Conservation (phyloP, 2,329 filamentous ascomycete species). For the Metarhizium brunneum region DNA sequence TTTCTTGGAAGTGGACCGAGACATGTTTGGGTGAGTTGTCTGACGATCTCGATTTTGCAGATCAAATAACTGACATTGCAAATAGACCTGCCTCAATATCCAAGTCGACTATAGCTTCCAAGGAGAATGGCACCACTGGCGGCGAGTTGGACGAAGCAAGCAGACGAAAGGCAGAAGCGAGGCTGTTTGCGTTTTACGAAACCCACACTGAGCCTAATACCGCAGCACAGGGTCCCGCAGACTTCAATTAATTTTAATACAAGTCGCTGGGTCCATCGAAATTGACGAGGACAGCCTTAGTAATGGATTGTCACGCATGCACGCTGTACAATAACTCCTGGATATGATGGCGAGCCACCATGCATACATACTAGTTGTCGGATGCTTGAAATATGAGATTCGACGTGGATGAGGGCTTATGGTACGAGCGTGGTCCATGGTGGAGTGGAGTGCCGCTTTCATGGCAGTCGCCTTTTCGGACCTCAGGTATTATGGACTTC, state of each 20-base stretch:
- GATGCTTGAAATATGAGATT: not conserved
- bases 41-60: not conserved
- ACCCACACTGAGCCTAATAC: constrained; percentile 36
- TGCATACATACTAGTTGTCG: constrained; percentile 2
- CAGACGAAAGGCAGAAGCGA: constrained; percentile 39
- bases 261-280: not conserved
- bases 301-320: not conserved
- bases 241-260: constrained; percentile 34
- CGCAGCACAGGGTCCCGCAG: constrained; percentile 38
- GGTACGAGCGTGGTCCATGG: not conserved
- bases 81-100: constrained; percentile 14
- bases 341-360: constrained; percentile 5
- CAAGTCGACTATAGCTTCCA: constrained; percentile 16
- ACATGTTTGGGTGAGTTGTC: constrained; percentile 72
- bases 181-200: constrained; percentile 44
- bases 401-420: not conserved
- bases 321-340: constrained; percentile 8
- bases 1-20: constrained; percentile 72
- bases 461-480: not conserved
- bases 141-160: constrained; percentile 42
- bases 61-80: constrained; percentile 3
- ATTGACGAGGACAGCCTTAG: not conserved
- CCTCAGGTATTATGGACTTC: not conserved
- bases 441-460: not conserved
- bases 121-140: constrained; percentile 35